Percentiles rank a stretch among this genome's conserved stretches.
These are phyloP conservation scores for Circinella umbellata DNA, from an alignment of 371 early-diverging fungal genomes.

Conservation along the genomic window DNA sequence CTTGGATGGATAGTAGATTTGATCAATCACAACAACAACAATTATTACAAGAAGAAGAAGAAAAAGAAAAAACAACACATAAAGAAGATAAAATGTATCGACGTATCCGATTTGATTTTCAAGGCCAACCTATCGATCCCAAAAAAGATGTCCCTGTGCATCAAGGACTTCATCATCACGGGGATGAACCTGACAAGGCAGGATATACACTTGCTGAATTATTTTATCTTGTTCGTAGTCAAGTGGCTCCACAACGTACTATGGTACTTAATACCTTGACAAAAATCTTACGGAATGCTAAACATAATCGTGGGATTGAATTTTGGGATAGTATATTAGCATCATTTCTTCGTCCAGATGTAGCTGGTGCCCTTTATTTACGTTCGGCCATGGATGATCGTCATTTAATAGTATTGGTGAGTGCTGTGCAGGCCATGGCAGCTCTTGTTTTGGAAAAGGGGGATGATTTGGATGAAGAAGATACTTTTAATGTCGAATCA, in stretches of 20 bases:
- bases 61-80: conserved; percentile 13
- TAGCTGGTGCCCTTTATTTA: conserved; percentile 53
- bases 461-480: conserved; percentile 35
- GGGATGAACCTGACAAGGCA: conserved; percentile 80
- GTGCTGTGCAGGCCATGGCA: conserved; percentile 57
- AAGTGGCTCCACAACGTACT: conserved; percentile 83
- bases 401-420: conserved; percentile 59
- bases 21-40: conserved; percentile 2
- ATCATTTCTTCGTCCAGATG: conserved; percentile 42
- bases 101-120: conserved; percentile 75
- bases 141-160: conserved; percentile 60
- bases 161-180: conserved; percentile 88
- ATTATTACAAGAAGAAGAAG: background rate
- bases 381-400: conserved; percentile 72
- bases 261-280: conserved; percentile 70
- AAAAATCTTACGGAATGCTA: conserved; percentile 62
- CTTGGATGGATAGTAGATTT: conserved; percentile 68
- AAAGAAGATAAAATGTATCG: conserved; percentile 33
- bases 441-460: conserved; percentile 41
- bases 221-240: conserved; percentile 79
- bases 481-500: conserved; percentile 19
- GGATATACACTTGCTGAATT: conserved; percentile 90
- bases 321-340: conserved; percentile 34
- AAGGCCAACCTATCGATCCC: conserved; percentile 68
- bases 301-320: conserved; percentile 11